A percentile compares a stretch with the other conserved stretches of the same genome.
Evolutionary conservation across 192 early-diverging fungal species (phyloP).

Genomic region (Chytriomyces sp.): DNA sequence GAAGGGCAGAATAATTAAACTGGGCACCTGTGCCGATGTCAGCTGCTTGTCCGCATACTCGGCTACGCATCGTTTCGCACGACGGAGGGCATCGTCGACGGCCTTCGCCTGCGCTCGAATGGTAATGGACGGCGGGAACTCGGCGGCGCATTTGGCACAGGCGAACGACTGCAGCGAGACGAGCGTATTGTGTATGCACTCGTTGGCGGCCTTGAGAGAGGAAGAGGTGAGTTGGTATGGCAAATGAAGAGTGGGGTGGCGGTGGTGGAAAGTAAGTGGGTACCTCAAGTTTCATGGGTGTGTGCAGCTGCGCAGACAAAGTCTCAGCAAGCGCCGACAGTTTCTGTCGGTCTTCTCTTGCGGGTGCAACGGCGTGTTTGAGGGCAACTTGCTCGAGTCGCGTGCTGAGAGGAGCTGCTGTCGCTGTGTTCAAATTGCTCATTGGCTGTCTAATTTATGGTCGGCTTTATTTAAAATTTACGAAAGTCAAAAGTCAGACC

Average conservation of each 20-base stretch:
- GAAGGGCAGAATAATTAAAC: not conserved
- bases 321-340: not conserved
- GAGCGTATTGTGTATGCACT: not conserved
- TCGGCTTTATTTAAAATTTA: too few relatives aligned
- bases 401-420: not conserved
- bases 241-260: not conserved
- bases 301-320: not conserved
- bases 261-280: not conserved
- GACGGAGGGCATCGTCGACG: constrained; percentile 9
- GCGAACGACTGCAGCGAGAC: not conserved
- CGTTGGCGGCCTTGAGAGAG: not conserved
- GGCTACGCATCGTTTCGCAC: not conserved
- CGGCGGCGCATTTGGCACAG: constrained; percentile 3
- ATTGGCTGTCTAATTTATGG: too few relatives aligned
- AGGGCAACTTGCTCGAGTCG: not conserved
- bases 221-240: not conserved
- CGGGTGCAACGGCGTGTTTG: too few relatives aligned
- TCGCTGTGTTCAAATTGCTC: not conserved
- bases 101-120: not conserved
- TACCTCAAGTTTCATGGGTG: not conserved
- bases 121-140: not conserved
- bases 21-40: constrained; percentile 1
- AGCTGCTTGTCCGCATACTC: constrained; percentile 6
- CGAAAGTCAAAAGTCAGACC: too few relatives aligned
- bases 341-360: not conserved